Evolutionary conservation across 495 filamentous ascomycete genomes (phyloP), one percentile per base, ranked within the genome.

Genomic region (Aspergillus baeticus): DNA sequence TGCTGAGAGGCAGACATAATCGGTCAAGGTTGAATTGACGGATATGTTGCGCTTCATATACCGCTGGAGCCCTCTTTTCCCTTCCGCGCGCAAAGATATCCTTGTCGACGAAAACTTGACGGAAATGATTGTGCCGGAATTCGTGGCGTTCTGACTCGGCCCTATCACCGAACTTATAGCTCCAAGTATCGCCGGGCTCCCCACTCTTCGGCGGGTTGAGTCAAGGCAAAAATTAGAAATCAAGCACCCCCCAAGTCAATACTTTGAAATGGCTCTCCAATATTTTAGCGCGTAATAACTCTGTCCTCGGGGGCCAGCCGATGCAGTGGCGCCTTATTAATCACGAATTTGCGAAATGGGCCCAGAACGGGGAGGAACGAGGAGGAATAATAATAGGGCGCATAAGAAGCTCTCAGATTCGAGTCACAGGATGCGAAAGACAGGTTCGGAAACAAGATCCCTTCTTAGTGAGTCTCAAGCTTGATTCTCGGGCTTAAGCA

Each of bases 1-100:
- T 34, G 23, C 35, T 35, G 39, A 13, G 51, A 11, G 11, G 39
- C 54, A 43, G 39, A 51, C 61, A 63, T 63, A 44, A 33, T 54
- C 17, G 23, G 21, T 45, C 11, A 23, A 20, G 34, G 38, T 22
- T 22, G 23, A 36, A 35, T 35, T 17, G 5, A 11, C 8, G 20
- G 21, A 18, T 10, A 41, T 7, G 15, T 17, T 51, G 35, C 2
- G 15, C 10, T 26, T 21, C 48, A 51, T 41, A 4, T 5, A 37
- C 15, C 15, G 1, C 14, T 23, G 10, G 41, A 43, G 41, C 20
- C 6, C 18, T 23, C 17, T 43, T 10, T 17, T 10, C 13, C 17
- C 22, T 43, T 10, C 18, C 41, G 17, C 3, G n/a, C 2, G 20
- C 6, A 10, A 18, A 18, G 14, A 36, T 6, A 36, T 20, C 8